Percentiles rank a stretch among this genome's conserved stretches.
Evolutionary conservation across 2,329 filamentous ascomycete species (phyloP).

Genomic region (Beauveria medogensis): DNA sequence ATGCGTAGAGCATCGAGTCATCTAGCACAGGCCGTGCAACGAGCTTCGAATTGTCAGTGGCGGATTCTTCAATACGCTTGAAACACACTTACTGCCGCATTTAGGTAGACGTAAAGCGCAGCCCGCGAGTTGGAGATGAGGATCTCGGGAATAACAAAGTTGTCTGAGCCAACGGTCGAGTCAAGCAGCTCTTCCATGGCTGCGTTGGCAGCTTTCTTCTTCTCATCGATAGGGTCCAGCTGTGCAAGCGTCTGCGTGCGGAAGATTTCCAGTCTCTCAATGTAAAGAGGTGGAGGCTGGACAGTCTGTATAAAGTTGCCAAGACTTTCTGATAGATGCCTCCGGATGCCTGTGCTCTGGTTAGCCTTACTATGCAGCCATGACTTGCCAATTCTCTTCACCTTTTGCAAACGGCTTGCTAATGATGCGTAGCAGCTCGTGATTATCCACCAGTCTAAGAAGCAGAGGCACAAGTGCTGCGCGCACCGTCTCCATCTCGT

Average conservation of each 20-base stretch:
- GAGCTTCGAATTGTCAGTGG: constrained; percentile 43
- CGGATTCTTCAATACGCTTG: neutral
- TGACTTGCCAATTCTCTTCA: constrained; percentile 20
- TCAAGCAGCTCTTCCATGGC: constrained; percentile 50
- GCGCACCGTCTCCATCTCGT: constrained; percentile 53
- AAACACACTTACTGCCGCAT: constrained; percentile 57
- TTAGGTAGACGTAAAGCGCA: constrained; percentile 78
- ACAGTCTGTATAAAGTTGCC: constrained; percentile 48
- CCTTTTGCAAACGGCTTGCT: constrained; percentile 45
- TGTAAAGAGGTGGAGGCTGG: constrained; percentile 47
- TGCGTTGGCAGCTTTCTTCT: constrained; percentile 39
- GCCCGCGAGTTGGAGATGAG: constrained; percentile 68
- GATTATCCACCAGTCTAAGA: constrained; percentile 53
- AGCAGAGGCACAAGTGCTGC: constrained; percentile 58
- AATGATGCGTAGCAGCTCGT: constrained; percentile 44
- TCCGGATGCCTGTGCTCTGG: constrained; percentile 33
- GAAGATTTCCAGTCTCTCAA: constrained; percentile 48
- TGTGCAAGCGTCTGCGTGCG: constrained; percentile 47
- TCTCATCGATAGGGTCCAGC: constrained; percentile 47
- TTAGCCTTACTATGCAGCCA: neutral
- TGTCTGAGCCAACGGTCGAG: constrained; percentile 48
- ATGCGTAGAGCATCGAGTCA: constrained; percentile 68
- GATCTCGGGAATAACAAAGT: constrained; percentile 51
- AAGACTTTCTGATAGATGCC: constrained; percentile 42
- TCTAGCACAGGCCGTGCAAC: constrained; percentile 77